These are phyloP conservation scores for Diplodia intermedia DNA, from an alignment of 2,329 filamentous ascomycete genomes.

Conservation along the genomic window DNA sequence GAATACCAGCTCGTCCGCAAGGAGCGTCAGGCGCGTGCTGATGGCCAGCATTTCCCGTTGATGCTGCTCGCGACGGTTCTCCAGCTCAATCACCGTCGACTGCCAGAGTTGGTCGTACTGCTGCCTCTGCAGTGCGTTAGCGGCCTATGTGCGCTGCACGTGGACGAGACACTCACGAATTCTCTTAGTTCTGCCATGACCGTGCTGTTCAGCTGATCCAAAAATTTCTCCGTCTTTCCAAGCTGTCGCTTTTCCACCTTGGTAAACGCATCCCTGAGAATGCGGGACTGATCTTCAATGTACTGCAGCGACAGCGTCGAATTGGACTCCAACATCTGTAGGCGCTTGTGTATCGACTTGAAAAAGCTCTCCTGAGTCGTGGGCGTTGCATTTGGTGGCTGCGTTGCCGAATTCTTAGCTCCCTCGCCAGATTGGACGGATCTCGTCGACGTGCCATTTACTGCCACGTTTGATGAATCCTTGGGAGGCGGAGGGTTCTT, in stretches of 20 bases:
- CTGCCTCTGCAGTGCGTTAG: slow-evolving; percentile 58
- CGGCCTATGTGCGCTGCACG: neutral
- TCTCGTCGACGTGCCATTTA: slow-evolving; percentile 34
- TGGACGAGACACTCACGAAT: slow-evolving; percentile 52
- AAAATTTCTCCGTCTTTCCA: slow-evolving; percentile 79
- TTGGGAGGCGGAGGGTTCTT: slow-evolving; percentile 34
- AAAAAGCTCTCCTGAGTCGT: slow-evolving; percentile 98
- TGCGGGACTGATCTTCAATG: slow-evolving; percentile 93
- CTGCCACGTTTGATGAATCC: slow-evolving; percentile 34
- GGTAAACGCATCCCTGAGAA: slow-evolving; percentile 84
- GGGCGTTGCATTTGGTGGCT: slow-evolving; percentile 62
- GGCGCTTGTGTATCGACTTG: slow-evolving; percentile 91
- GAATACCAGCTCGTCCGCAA: slow-evolving; percentile 88
- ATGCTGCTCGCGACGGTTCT: slow-evolving; percentile 84
- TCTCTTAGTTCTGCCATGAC: slow-evolving; percentile 75
- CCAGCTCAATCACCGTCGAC: slow-evolving; percentile 88
- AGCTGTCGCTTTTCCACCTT: slow-evolving; percentile 88
- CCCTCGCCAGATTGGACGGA: slow-evolving; percentile 20
- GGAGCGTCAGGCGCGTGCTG: slow-evolving; percentile 77
- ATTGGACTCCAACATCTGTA: slow-evolving; percentile 90
- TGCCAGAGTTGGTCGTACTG: slow-evolving; percentile 98
- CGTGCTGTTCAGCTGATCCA: slow-evolving; percentile 84
- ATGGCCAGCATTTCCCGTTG: slow-evolving; percentile 84
- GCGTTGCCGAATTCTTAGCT: slow-evolving; percentile 25
- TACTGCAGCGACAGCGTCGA: slow-evolving; percentile 92